Base-by-base conservation (phyloP, 208 protist species). In the Leishmania lainsoni region DNA sequence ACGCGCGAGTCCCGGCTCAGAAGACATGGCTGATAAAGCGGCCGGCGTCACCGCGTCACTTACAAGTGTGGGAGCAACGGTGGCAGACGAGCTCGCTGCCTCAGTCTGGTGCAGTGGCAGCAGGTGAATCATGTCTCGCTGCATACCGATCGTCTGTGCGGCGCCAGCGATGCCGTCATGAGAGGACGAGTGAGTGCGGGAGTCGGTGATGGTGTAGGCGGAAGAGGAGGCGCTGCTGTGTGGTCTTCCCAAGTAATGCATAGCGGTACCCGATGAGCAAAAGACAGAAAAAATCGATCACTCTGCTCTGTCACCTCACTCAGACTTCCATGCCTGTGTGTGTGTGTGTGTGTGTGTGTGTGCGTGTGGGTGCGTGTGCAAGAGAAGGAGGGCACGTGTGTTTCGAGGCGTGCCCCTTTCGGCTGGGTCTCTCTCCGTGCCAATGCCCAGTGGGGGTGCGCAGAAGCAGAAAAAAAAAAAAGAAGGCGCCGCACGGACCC, bases 1-100 rank as follows among this genome's bases (percentile, higher is more conserved):
- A 5, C 76, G 66, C 2, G 68, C 70, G 22, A 89, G 72, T 2
- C 80, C 81, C 12, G 9, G 42, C 14, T 56, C 42, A 5, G 79
- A 17, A 17, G 68, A 65, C 5, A 35, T 39, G 48, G 22, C 16
- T 10, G 58, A 68, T 82, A 42, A 14, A 51, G 58, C 51, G 20
- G 56, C 20, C 10, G 78, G 49, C 26, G 52, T 39, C 39, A 54
- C 9, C 22, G 61, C 59, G 22, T 39, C 49, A 61, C 42, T 32
- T n/a, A n/a, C 63, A 5, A 49, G 5, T 0, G 42, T 5, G 54
- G 49, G 5, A 17, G n/a, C 35, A 22, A 6, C 39, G 52, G 61
- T 26, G 29, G 26, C 17, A 54, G 69, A 17, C 69, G 69, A 32
- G 35, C 39, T 73, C 16, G 45, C 8, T 26, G 16, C 5, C 26